Evolutionary conservation across 75 land plant species (phyloP), one percentile per base, ranked within the genome.

Genomic region (Chamaecyparis obtusa): DNA sequence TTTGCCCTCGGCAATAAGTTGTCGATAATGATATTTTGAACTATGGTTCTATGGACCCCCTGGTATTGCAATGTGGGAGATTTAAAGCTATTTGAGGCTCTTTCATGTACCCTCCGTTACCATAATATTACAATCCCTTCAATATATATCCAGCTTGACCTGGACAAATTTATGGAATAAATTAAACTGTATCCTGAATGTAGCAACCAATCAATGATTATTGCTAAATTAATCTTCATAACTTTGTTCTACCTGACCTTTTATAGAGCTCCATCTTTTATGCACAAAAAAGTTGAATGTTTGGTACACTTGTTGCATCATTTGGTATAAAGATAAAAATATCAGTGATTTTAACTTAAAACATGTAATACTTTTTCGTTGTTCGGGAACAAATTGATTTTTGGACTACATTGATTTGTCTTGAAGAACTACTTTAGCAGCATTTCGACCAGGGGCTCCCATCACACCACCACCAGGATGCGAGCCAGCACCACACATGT

Each of bases 391-490:
- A 81, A 81, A 16, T 5, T 81, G 43, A 7, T 41, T 81, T 44
- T 33, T 24, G 3, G 43, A 24, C 30, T 81, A 41, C 9, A 1
- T 37, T 81, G 10, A 24, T 44, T 44, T 81, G 13, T 97, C 98
- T 87, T 93, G 90, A 83, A 96, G 86, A 57, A 93, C 99, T 37
- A 93, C 93, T 64, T 75, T 90, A 11, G 99, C 99, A 89, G 99
- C 93, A 94, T 97, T 98, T 19, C 98, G 94, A 14, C 99, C 99
- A 43, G 99, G 93, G 16, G 99, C 99, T 51, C 99, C 99, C 96
- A 96, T 98, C 27, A 98, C 99, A 76, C 99, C 99, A 71, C 99
- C 99, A 13, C 99, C 99, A 3, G 99, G 99, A 91, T 98, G 99
- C 24, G 99, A 87, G 56, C 99, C 99, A 81, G 99, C 95, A 21